phyloP scores from a whole-genome alignment of 2,329 filamentous ascomycete species.

The Torrubiella hemipterigena region DNA sequence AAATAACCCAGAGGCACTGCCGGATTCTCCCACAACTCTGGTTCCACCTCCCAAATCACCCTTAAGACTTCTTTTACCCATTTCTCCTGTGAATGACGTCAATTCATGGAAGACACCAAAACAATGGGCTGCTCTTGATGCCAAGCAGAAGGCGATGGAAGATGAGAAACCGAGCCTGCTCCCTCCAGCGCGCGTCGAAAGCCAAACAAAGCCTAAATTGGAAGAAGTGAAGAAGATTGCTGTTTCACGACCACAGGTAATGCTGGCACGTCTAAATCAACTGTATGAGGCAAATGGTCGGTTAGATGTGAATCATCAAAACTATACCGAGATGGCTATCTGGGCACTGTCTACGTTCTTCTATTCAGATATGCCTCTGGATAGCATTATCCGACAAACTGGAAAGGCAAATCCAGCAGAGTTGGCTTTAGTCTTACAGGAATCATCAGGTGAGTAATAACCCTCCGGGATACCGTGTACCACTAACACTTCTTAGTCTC shows the following conservation, averaged over 20 bases:
- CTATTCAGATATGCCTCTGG: not conserved
- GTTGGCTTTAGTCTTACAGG: constrained; percentile 3
- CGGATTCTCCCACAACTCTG: not conserved
- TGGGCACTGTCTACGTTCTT: not conserved
- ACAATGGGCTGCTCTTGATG: constrained; percentile 2
- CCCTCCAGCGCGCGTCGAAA: too few species aligned
- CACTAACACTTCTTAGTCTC: constrained; percentile 26
- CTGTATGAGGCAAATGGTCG: too few species aligned
- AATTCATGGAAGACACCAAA: constrained; percentile 6
- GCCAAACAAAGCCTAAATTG: too few species aligned
- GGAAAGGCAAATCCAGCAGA: too few species aligned
- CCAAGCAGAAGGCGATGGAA: not conserved
- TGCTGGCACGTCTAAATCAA: too few species aligned
- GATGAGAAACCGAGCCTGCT: too few species aligned
- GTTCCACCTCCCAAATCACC: constrained; percentile 9
- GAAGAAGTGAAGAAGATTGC: too few species aligned
- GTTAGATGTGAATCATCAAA: too few species aligned
- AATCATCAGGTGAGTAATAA: constrained; percentile 3
- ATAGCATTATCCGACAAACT: not conserved
- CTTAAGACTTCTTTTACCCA: not conserved
- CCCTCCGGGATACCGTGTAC: not conserved
- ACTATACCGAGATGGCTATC: too few species aligned
- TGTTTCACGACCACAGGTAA: too few species aligned
- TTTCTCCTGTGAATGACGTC: constrained; percentile 5
- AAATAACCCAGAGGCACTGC: not conserved